These are phyloP conservation scores for Termitomyces sp. DNA, from an alignment of 768 basidiomycete species.

Conservation along the genomic window DNA sequence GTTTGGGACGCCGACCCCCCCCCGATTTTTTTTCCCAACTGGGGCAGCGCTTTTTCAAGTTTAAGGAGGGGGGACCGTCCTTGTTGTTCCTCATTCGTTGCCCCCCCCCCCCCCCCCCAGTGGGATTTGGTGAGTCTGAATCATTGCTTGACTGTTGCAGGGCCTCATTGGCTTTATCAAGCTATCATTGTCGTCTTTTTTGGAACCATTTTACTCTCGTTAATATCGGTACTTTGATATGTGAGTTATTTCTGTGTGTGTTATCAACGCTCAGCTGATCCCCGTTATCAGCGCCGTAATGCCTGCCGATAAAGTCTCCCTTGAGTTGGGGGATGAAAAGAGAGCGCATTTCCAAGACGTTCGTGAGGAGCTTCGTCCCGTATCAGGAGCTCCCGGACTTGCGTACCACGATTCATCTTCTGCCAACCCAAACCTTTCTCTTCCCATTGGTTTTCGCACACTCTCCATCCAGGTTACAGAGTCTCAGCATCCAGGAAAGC, in stretches of 20 bases:
- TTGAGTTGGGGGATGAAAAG: background rate
- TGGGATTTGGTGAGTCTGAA: background rate
- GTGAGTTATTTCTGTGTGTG: background rate
- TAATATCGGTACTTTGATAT: background rate
- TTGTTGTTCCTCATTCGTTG: too few species aligned
- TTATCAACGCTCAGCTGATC: background rate
- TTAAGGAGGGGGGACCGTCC: too few species aligned
- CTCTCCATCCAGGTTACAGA: constrained; percentile 9
- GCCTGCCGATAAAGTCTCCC: background rate
- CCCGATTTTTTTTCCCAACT: too few species aligned
- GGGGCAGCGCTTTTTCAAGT: too few species aligned
- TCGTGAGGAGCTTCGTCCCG: background rate
- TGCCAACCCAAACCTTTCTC: background rate
- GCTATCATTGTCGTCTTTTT: background rate
- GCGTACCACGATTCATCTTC: background rate
- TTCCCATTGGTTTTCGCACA: constrained; percentile 9
- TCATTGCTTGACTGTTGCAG: background rate
- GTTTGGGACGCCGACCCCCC: too few species aligned
- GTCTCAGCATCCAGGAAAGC: background rate
- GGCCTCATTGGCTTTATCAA: background rate
- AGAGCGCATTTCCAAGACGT: background rate
- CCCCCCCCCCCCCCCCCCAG: background rate
- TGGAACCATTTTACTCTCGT: background rate
- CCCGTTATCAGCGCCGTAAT: background rate
- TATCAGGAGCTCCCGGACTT: background rate